phyloP scores from a whole-genome alignment of 2,329 filamentous ascomycete species.

The Hymenoscyphus occultus region DNA sequence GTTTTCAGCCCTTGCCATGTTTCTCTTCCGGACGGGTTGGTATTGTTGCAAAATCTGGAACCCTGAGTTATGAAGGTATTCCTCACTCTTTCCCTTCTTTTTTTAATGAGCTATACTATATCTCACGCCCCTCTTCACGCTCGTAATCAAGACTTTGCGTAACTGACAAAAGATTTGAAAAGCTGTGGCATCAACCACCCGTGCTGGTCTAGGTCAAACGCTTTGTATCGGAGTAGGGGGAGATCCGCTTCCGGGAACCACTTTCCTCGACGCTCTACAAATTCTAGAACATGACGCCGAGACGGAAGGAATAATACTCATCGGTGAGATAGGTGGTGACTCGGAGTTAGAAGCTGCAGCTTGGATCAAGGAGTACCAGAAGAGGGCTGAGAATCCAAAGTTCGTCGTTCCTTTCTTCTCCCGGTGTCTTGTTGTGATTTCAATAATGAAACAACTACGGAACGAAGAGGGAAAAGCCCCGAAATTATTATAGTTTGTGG shows the following conservation, averaged over 20 bases:
- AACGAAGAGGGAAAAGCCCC: too few species aligned
- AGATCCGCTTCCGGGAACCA: constrained; percentile 70
- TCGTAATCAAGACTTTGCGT: too few species aligned
- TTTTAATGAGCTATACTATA: not conserved
- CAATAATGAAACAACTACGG: too few species aligned
- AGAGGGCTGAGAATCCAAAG: constrained; percentile 59
- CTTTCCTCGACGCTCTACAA: constrained; percentile 66
- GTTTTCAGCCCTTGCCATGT: constrained; percentile 73
- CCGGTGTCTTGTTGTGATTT: too few species aligned
- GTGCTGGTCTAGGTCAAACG: constrained; percentile 68
- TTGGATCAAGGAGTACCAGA: constrained; percentile 66
- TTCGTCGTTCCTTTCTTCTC: constrained; percentile 37
- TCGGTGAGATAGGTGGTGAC: constrained; percentile 65
- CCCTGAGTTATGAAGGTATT: constrained; percentile 64
- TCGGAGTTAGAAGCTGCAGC: constrained; percentile 68
- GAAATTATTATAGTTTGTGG: not conserved
- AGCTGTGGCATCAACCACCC: constrained; percentile 67
- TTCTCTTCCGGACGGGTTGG: constrained; percentile 67
- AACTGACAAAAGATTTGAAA: not conserved
- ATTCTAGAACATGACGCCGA: constrained; percentile 64
- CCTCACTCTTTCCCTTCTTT: not conserved
- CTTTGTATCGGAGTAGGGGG: constrained; percentile 72
- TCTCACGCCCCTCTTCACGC: not conserved
- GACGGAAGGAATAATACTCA: constrained; percentile 64
- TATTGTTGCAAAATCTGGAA: constrained; percentile 72